A percentile compares a stretch with the other conserved stretches of the same genome.
Evolutionary conservation across 345 rosid genomes (phyloP).

Genomic region (Salix dunnii): DNA sequence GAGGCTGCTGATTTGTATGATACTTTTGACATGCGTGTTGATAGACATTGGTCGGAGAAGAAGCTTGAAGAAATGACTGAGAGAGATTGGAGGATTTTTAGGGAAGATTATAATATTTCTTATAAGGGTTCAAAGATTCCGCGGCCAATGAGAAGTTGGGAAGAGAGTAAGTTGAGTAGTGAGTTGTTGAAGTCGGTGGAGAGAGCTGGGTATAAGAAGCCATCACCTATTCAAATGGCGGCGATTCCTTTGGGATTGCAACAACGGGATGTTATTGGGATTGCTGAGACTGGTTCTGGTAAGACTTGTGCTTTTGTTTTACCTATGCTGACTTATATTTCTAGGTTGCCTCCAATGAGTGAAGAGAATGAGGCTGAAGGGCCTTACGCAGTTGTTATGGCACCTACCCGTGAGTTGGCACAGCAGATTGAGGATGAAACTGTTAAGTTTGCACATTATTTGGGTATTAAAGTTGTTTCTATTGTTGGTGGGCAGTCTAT

Average conservation of each 20-base stretch:
- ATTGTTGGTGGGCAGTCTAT: conserved; percentile 94
- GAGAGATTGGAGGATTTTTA: conserved; percentile 92
- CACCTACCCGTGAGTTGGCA: conserved; percentile 87
- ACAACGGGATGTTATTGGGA: conserved; percentile 91
- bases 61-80: conserved; percentile 89
- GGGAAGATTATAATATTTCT: conserved; percentile 88
- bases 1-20: conserved; percentile 87
- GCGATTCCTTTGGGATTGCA: conserved; percentile 86
- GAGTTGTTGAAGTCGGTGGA: conserved; percentile 86
- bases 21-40: conserved; percentile 87
- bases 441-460: conserved; percentile 77
- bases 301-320: conserved; percentile 95
- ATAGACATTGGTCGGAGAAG: conserved; percentile 93
- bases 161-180: conserved; percentile 63
- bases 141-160: conserved; percentile 90
- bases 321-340: conserved; percentile 89
- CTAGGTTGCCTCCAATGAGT: conserved; percentile 72
- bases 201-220: conserved; percentile 80
- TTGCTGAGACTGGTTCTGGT: conserved; percentile 97
- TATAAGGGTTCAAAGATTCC: conserved; percentile 94
- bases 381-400: conserved; percentile 93
- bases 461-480: conserved; percentile 82
- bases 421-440: conserved; percentile 97
- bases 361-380: conserved; percentile 93
- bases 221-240: conserved; percentile 92